phyloP scores from a whole-genome alignment of 768 basidiomycete genomes.

The Tylopilus rubrobrunneus region DNA sequence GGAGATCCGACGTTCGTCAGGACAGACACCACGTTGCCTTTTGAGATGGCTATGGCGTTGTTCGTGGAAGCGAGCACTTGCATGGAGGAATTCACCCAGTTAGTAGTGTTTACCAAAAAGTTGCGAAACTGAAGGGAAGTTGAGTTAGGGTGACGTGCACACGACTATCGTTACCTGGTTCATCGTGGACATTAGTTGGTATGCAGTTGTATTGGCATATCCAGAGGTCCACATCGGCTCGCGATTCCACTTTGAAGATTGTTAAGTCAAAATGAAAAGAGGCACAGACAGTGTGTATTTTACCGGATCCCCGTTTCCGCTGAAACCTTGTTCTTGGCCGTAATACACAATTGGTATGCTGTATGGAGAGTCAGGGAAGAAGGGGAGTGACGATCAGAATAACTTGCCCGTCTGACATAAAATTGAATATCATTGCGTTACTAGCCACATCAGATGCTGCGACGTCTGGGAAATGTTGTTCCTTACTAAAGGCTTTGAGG shows the following conservation, averaged over 20 bases:
- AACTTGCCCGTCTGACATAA: constrained; percentile 64
- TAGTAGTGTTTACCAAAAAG: constrained; percentile 48
- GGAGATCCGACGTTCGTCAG: constrained; percentile 74
- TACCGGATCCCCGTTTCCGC: constrained; percentile 64
- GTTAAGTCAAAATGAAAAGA: not conserved
- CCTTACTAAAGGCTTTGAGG: constrained; percentile 65
- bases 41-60: constrained; percentile 59
- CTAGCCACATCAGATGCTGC: constrained; percentile 31
- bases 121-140: constrained; percentile 50
- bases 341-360: constrained; percentile 81
- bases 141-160: not conserved
- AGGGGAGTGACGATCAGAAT: not conserved
- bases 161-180: constrained; percentile 43
- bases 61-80: constrained; percentile 48
- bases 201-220: constrained; percentile 56
- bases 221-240: constrained; percentile 71
- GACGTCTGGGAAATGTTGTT: not conserved
- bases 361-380: not conserved
- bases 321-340: constrained; percentile 73
- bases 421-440: constrained; percentile 72
- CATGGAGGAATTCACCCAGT: constrained; percentile 50
- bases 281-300: constrained; percentile 14
- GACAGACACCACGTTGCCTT: constrained; percentile 58
- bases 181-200: constrained; percentile 55
- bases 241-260: constrained; percentile 53